Evolutionary conservation across 2,329 filamentous ascomycete genomes (phyloP).

Genomic region (Aspergillus fumigatiaffinis): DNA sequence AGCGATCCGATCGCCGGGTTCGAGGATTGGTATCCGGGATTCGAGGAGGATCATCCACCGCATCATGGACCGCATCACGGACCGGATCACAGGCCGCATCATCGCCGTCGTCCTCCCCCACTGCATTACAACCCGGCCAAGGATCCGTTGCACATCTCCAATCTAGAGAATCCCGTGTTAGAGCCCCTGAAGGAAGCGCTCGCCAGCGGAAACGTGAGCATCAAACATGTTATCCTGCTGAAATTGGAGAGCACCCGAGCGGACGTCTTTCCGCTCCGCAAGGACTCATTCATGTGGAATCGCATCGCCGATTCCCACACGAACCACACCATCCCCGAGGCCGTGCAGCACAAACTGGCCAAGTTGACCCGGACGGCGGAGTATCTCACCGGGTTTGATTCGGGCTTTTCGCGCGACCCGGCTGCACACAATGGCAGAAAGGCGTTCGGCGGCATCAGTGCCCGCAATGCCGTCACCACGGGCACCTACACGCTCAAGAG

Average conservation of each 20-base stretch:
- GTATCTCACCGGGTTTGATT: constrained; percentile 24
- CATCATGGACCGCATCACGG: background rate
- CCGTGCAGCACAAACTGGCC: constrained; percentile 20
- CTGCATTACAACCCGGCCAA: constrained; percentile 32
- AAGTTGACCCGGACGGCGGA: constrained; percentile 29
- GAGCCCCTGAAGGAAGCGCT: constrained; percentile 25
- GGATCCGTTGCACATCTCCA: constrained; percentile 43
- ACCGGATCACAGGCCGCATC: background rate
- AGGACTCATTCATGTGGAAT: constrained; percentile 34
- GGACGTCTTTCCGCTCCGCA: constrained; percentile 44
- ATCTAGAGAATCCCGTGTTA: constrained; percentile 29
- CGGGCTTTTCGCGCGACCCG: constrained; percentile 23
- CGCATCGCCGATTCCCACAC: constrained; percentile 37
- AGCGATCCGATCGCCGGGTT: constrained; percentile 20
- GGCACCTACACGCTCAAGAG: constrained; percentile 46
- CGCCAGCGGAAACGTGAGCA: constrained; percentile 26
- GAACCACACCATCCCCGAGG: constrained; percentile 32
- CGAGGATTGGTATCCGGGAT: constrained; percentile 21
- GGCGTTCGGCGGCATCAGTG: constrained; percentile 41
- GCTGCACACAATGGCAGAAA: constrained; percentile 13
- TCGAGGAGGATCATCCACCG: constrained; percentile 3
- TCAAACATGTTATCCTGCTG: constrained; percentile 45
- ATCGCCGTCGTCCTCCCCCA: background rate
- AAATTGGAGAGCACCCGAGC: constrained; percentile 46
- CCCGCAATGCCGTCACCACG: constrained; percentile 40